A percentile compares a stretch with the other conserved stretches of the same genome.
These are phyloP conservation scores for Candida germanica DNA, from an alignment of 805 yeast genomes.

Conservation along the genomic window DNA sequence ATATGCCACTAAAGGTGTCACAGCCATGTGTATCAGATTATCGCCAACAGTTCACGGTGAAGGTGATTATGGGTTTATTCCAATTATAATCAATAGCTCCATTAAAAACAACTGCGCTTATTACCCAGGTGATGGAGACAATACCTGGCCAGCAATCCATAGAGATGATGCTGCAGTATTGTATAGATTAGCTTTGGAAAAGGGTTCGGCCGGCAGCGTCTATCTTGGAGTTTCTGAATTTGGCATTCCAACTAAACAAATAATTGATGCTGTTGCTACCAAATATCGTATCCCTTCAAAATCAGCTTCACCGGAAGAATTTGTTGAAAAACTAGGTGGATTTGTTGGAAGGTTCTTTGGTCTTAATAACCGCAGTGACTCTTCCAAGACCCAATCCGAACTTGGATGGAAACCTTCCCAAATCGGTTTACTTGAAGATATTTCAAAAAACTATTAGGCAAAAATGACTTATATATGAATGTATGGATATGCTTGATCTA, in stretches of 20 bases:
- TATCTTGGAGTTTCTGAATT: slow-evolving; percentile 16
- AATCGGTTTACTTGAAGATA: slow-evolving; percentile 4
- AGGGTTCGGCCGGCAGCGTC: slow-evolving; percentile 8
- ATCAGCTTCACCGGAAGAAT: slow-evolving; percentile 15
- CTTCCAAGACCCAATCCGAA: slow-evolving; percentile 16
- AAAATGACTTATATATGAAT: too few species aligned
- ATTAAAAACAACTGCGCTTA: slow-evolving; percentile 26
- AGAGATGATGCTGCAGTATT: slow-evolving; percentile 29
- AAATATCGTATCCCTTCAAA: slow-evolving; percentile 12
- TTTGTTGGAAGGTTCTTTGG: slow-evolving; percentile 13
- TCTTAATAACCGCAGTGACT: slow-evolving; percentile 11
- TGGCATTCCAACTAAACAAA: slow-evolving; percentile 17
- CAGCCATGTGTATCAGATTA: slow-evolving; percentile 22
- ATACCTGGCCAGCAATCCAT: slow-evolving; percentile 29
- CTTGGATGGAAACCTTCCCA: slow-evolving; percentile 24
- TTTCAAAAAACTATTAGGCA: slow-evolving; percentile 2
- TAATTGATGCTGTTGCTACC: slow-evolving; percentile 24
- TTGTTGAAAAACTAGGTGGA: slow-evolving; percentile 2
- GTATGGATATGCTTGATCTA: too few species aligned
- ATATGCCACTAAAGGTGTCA: slow-evolving; percentile 22
- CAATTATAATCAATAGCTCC: slow-evolving; percentile 21
- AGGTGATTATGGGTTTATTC: slow-evolving; percentile 24
- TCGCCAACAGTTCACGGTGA: slow-evolving; percentile 34
- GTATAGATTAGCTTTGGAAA: slow-evolving; percentile 14
- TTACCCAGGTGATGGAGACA: slow-evolving; percentile 33